Conservation (phyloP, 225 moss, liverwort and hornwort genomes). For the Pleurozium schreberi region DNA sequence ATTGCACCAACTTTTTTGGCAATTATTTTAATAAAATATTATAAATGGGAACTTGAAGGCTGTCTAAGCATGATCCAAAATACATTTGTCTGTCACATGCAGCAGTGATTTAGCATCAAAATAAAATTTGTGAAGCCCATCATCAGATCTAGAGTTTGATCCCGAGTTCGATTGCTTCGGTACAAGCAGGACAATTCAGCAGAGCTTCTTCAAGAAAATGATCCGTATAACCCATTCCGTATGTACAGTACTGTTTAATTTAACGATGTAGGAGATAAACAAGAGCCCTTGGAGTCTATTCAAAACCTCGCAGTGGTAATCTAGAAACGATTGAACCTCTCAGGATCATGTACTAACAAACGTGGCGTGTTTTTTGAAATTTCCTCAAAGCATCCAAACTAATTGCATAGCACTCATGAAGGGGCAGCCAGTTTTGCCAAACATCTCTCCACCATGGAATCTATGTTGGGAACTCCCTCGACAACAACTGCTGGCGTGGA, state of each 20-base stretch:
- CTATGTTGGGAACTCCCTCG: background rate
- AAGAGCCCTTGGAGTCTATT: background rate
- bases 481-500: background rate
- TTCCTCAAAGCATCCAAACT: background rate
- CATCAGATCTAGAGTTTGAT: background rate
- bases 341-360: background rate
- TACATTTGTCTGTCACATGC: background rate
- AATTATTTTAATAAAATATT: no score
- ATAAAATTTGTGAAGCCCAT: background rate
- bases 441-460: constrained; percentile 10
- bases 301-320: background rate
- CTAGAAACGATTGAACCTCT: background rate
- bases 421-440: background rate
- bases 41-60: background rate
- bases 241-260: no score
- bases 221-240: background rate
- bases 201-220: background rate
- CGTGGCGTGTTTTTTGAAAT: background rate
- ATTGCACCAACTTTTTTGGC: no score
- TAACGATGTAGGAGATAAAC: background rate
- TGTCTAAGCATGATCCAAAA: background rate
- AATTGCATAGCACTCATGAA: background rate
- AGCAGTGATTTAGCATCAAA: background rate
- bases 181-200: background rate
- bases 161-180: background rate